Conservation (phyloP, 352 stramenopile genomes). For the Sclerospora graminicola region DNA sequence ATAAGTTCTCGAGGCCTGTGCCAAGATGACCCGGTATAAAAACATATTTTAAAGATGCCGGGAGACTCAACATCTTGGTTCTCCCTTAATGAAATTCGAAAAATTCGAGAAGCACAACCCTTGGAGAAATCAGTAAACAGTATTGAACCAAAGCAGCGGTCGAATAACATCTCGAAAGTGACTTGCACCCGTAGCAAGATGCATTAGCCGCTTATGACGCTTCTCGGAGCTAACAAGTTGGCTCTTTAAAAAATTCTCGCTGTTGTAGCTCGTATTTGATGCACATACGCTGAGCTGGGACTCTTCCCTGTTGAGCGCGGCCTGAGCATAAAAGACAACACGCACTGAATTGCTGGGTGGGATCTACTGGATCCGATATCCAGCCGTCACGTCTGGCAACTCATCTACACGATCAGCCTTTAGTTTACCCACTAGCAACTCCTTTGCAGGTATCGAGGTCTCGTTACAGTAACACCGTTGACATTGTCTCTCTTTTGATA, state of each 20-base stretch:
- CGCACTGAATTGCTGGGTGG: slow-evolving; percentile 24
- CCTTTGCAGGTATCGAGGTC: slow-evolving; percentile 19
- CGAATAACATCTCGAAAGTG: slow-evolving; percentile 38
- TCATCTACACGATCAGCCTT: slow-evolving; percentile 29
- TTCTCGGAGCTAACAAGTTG: too few relatives aligned
- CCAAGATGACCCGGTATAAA: too few relatives aligned
- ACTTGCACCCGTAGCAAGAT: slow-evolving; percentile 23
- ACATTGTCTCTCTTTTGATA: slow-evolving; percentile 16
- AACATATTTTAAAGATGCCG: too few relatives aligned
- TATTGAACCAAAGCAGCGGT: slow-evolving; percentile 44
- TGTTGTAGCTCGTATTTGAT: slow-evolving; percentile 10
- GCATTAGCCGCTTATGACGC: slow-evolving; percentile 27
- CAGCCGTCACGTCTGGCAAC: slow-evolving; percentile 24
- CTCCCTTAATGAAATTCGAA: too few relatives aligned
- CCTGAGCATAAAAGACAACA: slow-evolving; percentile 29
- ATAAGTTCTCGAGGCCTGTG: too few relatives aligned
- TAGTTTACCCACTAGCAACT: slow-evolving; percentile 28
- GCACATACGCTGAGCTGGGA: slow-evolving; percentile 17
- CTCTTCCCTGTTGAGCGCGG: slow-evolving; percentile 7
- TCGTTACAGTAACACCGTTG: slow-evolving; percentile 18
- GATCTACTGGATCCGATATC: slow-evolving; percentile 26
- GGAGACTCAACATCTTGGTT: too few relatives aligned
- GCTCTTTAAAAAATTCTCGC: slow-evolving; percentile 5
- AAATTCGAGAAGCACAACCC: too few relatives aligned
- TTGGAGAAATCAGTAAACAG: too few relatives aligned